Evolutionary conservation across 768 basidiomycete species (phyloP), one percentile per base, ranked within the genome.

Genomic region (Calocybe gangraenosa): DNA sequence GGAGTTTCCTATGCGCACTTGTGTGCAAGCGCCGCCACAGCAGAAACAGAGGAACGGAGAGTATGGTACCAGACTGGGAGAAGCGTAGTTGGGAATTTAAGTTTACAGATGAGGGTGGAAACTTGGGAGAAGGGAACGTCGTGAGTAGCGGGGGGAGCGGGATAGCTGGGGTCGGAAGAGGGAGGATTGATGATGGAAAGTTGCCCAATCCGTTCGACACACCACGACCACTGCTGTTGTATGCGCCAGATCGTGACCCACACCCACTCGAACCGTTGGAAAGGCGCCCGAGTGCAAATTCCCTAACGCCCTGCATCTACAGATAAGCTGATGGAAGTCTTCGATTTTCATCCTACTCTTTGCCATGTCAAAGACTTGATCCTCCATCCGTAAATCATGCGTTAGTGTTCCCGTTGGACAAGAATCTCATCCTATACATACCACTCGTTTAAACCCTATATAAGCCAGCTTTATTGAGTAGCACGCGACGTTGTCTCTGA

Each of bases 21-120:
- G 35, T 78, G 17, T 69, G 71, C 46, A 70, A 75, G 49, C 62
- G 61, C 22, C 61, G 60, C 52, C 60, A 59, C 37, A 57, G 57
- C 6, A 46, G 48, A 7, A 57, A 56, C 6, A 45, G 48, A 7
- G 69, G 68, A 20, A 57, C 63, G 23, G 84, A 87, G 59, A 72
- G 76, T 44, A 61, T 86, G 62, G 67, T 83, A 21, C 77, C 78
- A 0, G 84, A 87, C 64, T 80, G 78, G 74, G 71, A 78, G 56
- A 76, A 74, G 49, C 66, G 74, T 39, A 75, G 69, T 53, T 85
- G 81, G 81, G 75, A 81, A 53, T 66, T 73, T 56, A 71, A 67
- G 58, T 49, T 76, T 40, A 70, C 71, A 73, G 46, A 70, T 70
- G 44, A 39, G 13, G 44, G 38, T 6, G 25, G 28, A 14, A 3